A percentile compares a stretch with the other conserved stretches of the same genome.
Conservation (phyloP, 2,329 filamentous ascomycete genomes). For the Calonectria naviculata region DNA sequence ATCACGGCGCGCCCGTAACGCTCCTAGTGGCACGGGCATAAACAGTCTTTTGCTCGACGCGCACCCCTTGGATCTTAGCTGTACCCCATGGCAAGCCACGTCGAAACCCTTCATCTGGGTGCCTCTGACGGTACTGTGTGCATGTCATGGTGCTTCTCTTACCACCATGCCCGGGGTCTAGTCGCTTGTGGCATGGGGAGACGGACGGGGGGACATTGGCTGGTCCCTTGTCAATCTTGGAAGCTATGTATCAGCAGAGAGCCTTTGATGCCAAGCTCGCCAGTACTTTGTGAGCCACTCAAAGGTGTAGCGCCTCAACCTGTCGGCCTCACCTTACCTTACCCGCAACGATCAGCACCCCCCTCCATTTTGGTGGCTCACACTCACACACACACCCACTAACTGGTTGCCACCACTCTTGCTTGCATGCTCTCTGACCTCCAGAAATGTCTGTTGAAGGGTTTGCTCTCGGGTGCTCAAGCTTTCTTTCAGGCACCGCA, state of each 20-base stretch:
- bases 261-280: constrained; percentile 24
- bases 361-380: constrained; percentile 21
- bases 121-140: constrained; percentile 20
- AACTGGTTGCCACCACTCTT: constrained; percentile 11
- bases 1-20: constrained; percentile 29
- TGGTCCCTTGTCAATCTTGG: constrained; percentile 41
- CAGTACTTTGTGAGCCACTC: constrained; percentile 35
- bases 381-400: constrained; percentile 24
- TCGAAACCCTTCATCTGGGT: constrained; percentile 38
- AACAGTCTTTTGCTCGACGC: constrained; percentile 27
- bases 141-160: constrained; percentile 10
- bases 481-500: constrained; percentile 1
- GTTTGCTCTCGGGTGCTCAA: constrained; percentile 2
- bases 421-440: constrained; percentile 3
- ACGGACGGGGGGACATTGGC: constrained; percentile 26
- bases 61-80: constrained; percentile 25
- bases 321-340: constrained; percentile 40
- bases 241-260: constrained; percentile 30
- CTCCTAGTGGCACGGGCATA: constrained; percentile 24
- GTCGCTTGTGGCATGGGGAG: constrained; percentile 11
- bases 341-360: constrained; percentile 22
- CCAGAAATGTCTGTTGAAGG: constrained; percentile 1
- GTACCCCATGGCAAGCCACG: constrained; percentile 41
- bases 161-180: constrained; percentile 37
- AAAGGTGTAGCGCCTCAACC: constrained; percentile 26